phyloP scores from a whole-genome alignment of 164 flowering plant species.

The Chloranthus sessilifolius region DNA sequence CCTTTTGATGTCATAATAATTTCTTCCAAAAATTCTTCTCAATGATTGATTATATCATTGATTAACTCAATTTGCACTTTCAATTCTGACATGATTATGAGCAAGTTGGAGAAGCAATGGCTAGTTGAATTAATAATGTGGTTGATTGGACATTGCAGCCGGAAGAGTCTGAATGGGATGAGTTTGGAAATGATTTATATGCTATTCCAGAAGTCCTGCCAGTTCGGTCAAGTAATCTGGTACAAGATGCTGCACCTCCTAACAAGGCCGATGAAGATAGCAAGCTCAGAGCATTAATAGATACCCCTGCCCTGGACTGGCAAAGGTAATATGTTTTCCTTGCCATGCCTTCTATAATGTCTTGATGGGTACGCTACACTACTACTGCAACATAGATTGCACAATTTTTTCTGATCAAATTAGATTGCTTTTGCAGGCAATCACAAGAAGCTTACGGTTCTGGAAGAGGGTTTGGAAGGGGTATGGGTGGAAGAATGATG shows the following conservation, averaged over 20 bases:
- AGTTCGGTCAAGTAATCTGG: constrained; percentile 35
- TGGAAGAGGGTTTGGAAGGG: constrained; percentile 92
- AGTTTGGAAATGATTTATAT: constrained; percentile 89
- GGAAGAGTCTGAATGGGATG: constrained; percentile 88
- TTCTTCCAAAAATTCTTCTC: too few species aligned
- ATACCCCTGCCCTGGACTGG: constrained; percentile 87
- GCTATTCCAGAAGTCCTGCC: constrained; percentile 67
- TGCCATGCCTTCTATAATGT: background rate
- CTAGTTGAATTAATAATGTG: background rate
- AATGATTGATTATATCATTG: too few species aligned
- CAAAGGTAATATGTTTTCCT: constrained; percentile 56
- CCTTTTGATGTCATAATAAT: background rate
- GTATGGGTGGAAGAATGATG: constrained; percentile 66
- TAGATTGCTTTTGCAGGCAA: constrained; percentile 40
- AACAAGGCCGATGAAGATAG: constrained; percentile 85
- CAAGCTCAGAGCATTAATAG: constrained; percentile 84
- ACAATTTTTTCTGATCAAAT: background rate
- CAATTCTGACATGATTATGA: too few species aligned
- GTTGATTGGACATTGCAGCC: constrained; percentile 32
- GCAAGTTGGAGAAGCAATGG: too few species aligned
- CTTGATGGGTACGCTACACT: too few species aligned
- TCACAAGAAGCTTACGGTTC: constrained; percentile 55
- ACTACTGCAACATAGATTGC: too few species aligned
- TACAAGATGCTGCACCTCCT: constrained; percentile 54
- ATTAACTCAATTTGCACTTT: too few species aligned